These are phyloP conservation scores for Epichloe uncinata DNA, from an alignment of 2,329 filamentous ascomycete genomes.

Conservation along the genomic window DNA sequence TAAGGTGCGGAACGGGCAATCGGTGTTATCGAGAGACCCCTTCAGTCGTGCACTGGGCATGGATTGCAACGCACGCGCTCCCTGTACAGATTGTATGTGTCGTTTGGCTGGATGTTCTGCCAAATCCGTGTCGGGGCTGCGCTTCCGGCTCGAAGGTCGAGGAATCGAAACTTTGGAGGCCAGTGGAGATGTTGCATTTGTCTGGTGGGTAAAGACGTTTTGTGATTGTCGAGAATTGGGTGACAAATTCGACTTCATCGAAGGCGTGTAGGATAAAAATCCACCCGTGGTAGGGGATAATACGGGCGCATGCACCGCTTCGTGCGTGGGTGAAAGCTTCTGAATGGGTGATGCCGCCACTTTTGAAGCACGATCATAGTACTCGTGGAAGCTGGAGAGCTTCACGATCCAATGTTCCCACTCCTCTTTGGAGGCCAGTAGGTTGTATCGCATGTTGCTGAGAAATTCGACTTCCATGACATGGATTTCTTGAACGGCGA, in stretches of 20 bases:
- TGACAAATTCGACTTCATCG: constrained; percentile 23
- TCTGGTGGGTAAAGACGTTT: constrained; percentile 26
- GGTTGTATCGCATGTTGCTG: constrained; percentile 93
- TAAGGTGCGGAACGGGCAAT: constrained; percentile 59
- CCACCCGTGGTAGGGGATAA: constrained; percentile 33
- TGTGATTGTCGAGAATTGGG: constrained; percentile 25
- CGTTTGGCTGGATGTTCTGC: constrained; percentile 44
- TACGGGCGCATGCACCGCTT: constrained; percentile 30
- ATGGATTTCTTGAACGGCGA: constrained; percentile 88
- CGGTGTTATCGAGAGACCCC: constrained; percentile 20
- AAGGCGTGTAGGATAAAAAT: constrained; percentile 22
- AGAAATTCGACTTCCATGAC: constrained; percentile 99
- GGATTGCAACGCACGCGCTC: constrained; percentile 6
- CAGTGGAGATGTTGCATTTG: constrained; percentile 33
- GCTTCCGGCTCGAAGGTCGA: constrained; percentile 31
- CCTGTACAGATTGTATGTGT: constrained; percentile 15
- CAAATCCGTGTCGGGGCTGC: constrained; percentile 35
- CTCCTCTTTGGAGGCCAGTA: constrained; percentile 72
- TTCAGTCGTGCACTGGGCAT: constrained; percentile 10
- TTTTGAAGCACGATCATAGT: constrained; percentile 57
- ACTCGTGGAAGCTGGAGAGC: constrained; percentile 69
- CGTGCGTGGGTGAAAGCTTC: constrained; percentile 27
- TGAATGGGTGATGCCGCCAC: constrained; percentile 27
- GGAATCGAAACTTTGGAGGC: constrained; percentile 32
- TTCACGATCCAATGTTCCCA: constrained; percentile 83